A percentile compares a stretch with the other conserved stretches of the same genome.
Evolutionary conservation across 2,329 filamentous ascomycete genomes (phyloP).

Genomic region (Tolypocladium nubicola): DNA sequence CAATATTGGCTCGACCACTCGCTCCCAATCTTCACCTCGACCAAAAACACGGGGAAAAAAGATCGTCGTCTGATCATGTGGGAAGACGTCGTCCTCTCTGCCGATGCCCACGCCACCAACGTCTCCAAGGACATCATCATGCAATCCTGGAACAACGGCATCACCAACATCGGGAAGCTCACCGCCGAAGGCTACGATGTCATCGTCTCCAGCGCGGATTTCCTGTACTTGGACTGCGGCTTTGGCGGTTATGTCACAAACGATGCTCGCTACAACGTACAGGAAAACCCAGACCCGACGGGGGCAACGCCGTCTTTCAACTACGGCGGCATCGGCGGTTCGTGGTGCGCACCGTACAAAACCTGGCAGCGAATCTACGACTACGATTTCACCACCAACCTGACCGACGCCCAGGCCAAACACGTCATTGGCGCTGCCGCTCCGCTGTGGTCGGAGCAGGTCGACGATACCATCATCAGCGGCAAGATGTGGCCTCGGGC

Average conservation of each 20-base stretch:
- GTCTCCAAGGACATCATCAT: constrained; percentile 41
- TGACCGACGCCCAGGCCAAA: constrained; percentile 32
- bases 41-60: constrained; percentile 11
- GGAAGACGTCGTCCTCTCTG: constrained; percentile 38
- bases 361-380: constrained; percentile 51
- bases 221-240: constrained; percentile 47
- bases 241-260: constrained; percentile 43
- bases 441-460: constrained; percentile 43
- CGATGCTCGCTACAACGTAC: constrained; percentile 44
- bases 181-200: constrained; percentile 39
- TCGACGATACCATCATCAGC: constrained; percentile 40
- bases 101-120: constrained; percentile 29
- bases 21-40: constrained; percentile 34
- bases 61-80: constrained; percentile 46
- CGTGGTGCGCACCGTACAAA: constrained; percentile 50
- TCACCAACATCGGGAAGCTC: constrained; percentile 39
- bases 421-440: constrained; percentile 41
- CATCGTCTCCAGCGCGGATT: constrained; percentile 44
- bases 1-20: constrained; percentile 44
- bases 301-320: constrained; percentile 35
- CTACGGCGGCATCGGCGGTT: constrained; percentile 40
- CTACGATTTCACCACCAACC: constrained; percentile 41
- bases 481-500: constrained; percentile 45
- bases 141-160: constrained; percentile 44
- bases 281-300: constrained; percentile 34